A percentile compares a stretch with the other conserved stretches of the same genome.
phyloP scores from a whole-genome alignment of 2,329 filamentous ascomycete genomes.

The Colletotrichum sp. region DNA sequence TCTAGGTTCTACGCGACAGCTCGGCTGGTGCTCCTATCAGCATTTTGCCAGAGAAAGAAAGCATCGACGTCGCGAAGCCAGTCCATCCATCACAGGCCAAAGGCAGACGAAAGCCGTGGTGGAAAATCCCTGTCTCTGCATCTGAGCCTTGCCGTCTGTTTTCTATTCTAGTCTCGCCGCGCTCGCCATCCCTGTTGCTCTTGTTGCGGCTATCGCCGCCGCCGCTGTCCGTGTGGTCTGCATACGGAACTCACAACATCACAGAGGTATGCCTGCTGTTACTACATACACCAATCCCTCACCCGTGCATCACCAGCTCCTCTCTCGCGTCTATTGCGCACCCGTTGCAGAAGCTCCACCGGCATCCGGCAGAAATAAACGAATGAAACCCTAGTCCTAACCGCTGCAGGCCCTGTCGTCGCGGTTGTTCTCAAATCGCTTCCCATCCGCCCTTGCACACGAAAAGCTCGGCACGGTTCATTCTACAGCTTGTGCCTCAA shows the following conservation, averaged over 20 bases:
- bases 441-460: conserved; percentile 23
- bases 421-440: conserved; percentile 16
- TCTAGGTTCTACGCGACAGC: not conserved
- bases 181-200: conserved; percentile 3
- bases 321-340: conserved; percentile 20
- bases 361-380: conserved; percentile 30
- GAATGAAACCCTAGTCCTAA: conserved; percentile 47
- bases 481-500: conserved; percentile 40
- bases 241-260: not conserved
- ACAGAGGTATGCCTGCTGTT: not conserved
- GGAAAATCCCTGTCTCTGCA: not conserved
- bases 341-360: conserved; percentile 15
- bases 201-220: not conserved
- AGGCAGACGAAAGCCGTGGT: not conserved
- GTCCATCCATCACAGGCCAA: not conserved
- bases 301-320: not conserved
- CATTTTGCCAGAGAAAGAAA: not conserved
- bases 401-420: conserved; percentile 34
- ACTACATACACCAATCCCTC: not conserved
- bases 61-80: not conserved
- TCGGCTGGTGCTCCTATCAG: not conserved
- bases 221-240: not conserved
- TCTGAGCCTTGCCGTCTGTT: not conserved
- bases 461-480: conserved; percentile 38
- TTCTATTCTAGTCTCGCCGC: not conserved